Percentiles rank a stretch among this genome's conserved stretches.
Conservation (phyloP, 1,139 yeast species). For the Debaryomyces subglobosus region DNA sequence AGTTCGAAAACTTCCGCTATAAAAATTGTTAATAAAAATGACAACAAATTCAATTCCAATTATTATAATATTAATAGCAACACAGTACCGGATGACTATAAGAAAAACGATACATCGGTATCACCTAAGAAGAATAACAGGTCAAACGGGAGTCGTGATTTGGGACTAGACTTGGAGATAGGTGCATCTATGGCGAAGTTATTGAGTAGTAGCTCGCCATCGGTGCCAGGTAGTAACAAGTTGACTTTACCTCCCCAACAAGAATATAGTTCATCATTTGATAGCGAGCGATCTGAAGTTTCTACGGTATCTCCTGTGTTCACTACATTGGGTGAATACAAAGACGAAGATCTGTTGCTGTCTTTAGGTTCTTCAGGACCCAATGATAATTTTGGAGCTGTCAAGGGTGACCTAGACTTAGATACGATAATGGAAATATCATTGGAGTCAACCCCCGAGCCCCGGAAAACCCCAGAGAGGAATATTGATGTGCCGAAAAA, state of each 20-base stretch:
- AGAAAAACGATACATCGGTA: not conserved
- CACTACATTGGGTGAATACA: slow-evolving; percentile 31
- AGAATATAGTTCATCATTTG: slow-evolving; percentile 37
- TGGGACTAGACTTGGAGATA: slow-evolving; percentile 44
- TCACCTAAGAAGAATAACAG: not conserved
- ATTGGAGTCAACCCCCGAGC: slow-evolving; percentile 41
- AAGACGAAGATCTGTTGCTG: slow-evolving; percentile 48
- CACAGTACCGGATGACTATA: slow-evolving; percentile 9
- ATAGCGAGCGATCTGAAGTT: slow-evolving; percentile 32
- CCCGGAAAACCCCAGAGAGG: slow-evolving; percentile 13
- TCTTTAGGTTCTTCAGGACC: slow-evolving; percentile 29
- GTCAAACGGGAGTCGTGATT: slow-evolving; percentile 8
- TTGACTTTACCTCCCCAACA: slow-evolving; percentile 3
- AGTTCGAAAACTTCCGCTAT: slow-evolving; percentile 20
- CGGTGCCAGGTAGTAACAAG: slow-evolving; percentile 3
- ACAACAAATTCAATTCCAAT: slow-evolving; percentile 15
- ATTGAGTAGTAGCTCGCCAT: slow-evolving; percentile 23
- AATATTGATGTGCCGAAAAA: not conserved
- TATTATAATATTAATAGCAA: slow-evolving; percentile 16
- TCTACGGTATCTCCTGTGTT: slow-evolving; percentile 38
- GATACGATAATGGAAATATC: slow-evolving; percentile 49
- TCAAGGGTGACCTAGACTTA: slow-evolving; percentile 19
- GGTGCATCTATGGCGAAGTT: slow-evolving; percentile 50
- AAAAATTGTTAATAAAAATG: slow-evolving; percentile 16
- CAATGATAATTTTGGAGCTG: slow-evolving; percentile 2